phyloP scores from a whole-genome alignment of 495 filamentous ascomycete species.

The Penicillium samsonianum region DNA sequence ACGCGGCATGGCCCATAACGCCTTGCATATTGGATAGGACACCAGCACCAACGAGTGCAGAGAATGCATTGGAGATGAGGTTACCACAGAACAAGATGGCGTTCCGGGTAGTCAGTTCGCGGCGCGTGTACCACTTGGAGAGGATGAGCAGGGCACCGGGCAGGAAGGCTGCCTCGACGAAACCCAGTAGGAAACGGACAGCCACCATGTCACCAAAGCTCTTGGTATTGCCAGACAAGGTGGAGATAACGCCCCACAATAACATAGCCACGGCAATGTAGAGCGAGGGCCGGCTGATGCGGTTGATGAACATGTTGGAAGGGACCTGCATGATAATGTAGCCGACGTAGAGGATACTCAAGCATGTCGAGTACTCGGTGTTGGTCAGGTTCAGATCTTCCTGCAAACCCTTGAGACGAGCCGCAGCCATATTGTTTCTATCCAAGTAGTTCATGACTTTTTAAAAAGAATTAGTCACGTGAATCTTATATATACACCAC shows the following conservation, averaged over 20 bases:
- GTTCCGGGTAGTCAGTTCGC: slow-evolving; percentile 44
- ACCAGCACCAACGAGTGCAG: slow-evolving; percentile 56
- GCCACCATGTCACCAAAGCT: slow-evolving; percentile 61
- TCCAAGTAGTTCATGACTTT: slow-evolving; percentile 40
- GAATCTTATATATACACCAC: neutral
- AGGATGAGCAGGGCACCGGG: slow-evolving; percentile 48
- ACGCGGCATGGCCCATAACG: slow-evolving; percentile 48
- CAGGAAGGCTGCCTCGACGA: slow-evolving; percentile 52
- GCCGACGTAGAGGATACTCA: slow-evolving; percentile 71
- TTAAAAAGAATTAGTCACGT: neutral
- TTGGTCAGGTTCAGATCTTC: slow-evolving; percentile 47
- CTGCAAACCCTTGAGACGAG: slow-evolving; percentile 53
- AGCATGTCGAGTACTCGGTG: slow-evolving; percentile 55
- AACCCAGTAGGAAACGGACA: slow-evolving; percentile 67
- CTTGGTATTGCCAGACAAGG: slow-evolving; percentile 53
- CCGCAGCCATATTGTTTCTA: slow-evolving; percentile 58
- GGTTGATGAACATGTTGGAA: slow-evolving; percentile 46
- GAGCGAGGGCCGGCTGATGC: slow-evolving; percentile 52
- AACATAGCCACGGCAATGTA: slow-evolving; percentile 67
- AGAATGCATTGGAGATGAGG: slow-evolving; percentile 63
- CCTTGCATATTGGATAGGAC: slow-evolving; percentile 47
- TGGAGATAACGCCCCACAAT: slow-evolving; percentile 66
- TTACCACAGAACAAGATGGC: slow-evolving; percentile 49
- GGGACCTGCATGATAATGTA: slow-evolving; percentile 39
- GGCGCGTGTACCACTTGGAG: slow-evolving; percentile 50